Evolutionary conservation across 257 asterid genomes (phyloP).

Genomic region (Solanum habrochaites): DNA sequence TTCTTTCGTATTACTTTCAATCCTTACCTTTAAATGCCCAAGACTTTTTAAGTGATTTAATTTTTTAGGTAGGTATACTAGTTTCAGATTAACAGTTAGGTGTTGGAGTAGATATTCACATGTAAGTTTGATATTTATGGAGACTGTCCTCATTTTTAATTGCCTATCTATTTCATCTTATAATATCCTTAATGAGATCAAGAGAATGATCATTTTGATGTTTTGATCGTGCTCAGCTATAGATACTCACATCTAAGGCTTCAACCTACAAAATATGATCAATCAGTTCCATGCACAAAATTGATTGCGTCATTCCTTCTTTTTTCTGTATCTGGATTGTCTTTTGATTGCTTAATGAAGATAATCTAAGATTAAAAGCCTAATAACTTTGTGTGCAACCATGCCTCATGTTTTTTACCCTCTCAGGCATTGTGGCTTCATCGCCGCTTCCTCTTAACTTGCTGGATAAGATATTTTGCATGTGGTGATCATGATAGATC

Average conservation of each 20-base stretch:
- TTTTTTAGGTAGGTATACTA: background rate
- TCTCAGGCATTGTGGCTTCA: constrained; percentile 89
- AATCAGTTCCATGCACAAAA: background rate
- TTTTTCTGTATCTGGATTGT: background rate
- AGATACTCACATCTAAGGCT: background rate
- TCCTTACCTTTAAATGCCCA: background rate
- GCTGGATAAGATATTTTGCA: constrained; percentile 50
- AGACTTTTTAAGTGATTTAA: background rate
- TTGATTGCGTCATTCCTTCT: background rate
- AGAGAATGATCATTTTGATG: background rate
- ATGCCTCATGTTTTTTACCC: background rate
- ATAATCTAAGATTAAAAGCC: background rate
- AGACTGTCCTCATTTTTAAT: background rate
- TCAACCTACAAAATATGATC: background rate
- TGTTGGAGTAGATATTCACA: background rate
- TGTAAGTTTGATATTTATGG: background rate
- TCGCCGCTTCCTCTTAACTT: constrained; percentile 80
- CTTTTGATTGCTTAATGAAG: background rate
- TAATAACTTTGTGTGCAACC: background rate
- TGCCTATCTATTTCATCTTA: background rate
- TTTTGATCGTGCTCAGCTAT: background rate
- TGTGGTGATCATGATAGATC: background rate
- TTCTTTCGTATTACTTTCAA: background rate
- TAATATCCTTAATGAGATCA: background rate
- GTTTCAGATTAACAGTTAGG: background rate